Evolutionary conservation across 2,329 filamentous ascomycete species (phyloP), one percentile per base, ranked within the genome.

Genomic region (Alternaria solani): DNA sequence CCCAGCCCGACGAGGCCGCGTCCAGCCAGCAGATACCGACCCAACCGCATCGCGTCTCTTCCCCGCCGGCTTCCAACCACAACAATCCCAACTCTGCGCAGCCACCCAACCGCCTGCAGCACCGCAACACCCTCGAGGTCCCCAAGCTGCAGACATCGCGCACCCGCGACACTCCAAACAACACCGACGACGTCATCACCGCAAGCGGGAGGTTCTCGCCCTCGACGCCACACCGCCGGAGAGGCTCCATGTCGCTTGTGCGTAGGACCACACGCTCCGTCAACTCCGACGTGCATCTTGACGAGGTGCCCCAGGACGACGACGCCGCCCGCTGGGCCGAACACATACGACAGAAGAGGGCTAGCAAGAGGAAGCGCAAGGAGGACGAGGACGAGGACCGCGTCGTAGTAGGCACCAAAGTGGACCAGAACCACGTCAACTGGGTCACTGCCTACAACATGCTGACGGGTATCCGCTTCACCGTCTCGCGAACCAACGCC

Each of bases 361-460:
- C 94, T 7, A 96, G 91, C 78, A 95, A 94, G 82, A 87, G 91
- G 76, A 91, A 88, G 78, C 86, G 89, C 69, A 91, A 89, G 73
- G 94, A 97, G 64, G 91, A 97, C 69, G 93, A 97, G 67, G 95
- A 98, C 62, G 94, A 98, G 72, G 88, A 94, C 63, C 81, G 87
- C 28, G 94, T 99, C 9, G 86, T 98, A 32, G 94, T 99, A 18
- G 95, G 95, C 61, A 99, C 93, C 59, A 98, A 97, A 81, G 95
- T 99, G 53, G 95, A 99, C 76, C 94, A 98, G 82, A 91, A 92
- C 73, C 95, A 99, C 78, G 91, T 93, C 68, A 98, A 98, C 79
- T 99, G 92, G 89, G 93, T 96, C 44, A 97, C 93, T 2, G 95
- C 95, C 60, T 99, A 99, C 83, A 99, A 99, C 80, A 99, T 99